Conservation (phyloP, 495 filamentous ascomycete species). For the Xylaria venustula region DNA sequence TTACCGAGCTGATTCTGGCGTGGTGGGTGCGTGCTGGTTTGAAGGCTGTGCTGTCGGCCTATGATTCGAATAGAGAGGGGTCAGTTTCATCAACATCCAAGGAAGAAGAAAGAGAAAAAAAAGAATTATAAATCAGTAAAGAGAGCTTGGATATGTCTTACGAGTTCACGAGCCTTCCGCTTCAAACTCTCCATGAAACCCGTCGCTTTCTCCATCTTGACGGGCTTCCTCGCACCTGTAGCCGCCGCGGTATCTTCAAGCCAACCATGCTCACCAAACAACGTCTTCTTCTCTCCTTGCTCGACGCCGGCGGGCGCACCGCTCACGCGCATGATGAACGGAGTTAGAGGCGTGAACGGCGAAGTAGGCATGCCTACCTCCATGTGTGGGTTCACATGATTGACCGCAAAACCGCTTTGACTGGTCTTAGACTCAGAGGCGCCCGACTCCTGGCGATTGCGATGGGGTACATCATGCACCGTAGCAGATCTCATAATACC, state of each 20-base stretch:
- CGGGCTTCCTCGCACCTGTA: slow-evolving; percentile 14
- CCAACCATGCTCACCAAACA: slow-evolving; percentile 49
- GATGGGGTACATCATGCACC: background rate
- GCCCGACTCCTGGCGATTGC: background rate
- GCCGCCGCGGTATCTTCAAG: slow-evolving; percentile 40
- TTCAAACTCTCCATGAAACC: slow-evolving; percentile 38
- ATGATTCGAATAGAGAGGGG: background rate
- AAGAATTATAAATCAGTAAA: no score
- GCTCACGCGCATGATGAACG: slow-evolving; percentile 15
- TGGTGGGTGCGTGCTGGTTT: slow-evolving; percentile 15
- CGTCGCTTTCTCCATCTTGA: slow-evolving; percentile 20
- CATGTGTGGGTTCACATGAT: background rate
- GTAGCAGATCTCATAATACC: background rate
- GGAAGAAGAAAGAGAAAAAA: no score
- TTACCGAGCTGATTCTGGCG: slow-evolving; percentile 11
- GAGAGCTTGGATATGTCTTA: no score
- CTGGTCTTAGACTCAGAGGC: background rate
- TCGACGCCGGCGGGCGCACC: slow-evolving; percentile 1
- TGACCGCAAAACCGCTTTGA: background rate
- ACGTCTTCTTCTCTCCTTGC: slow-evolving; percentile 30
- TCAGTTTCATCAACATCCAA: slow-evolving; percentile 14
- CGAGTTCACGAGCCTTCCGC: slow-evolving; percentile 44
- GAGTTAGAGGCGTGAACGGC: slow-evolving; percentile 26
- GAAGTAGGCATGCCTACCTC: background rate
- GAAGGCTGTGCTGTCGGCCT: slow-evolving; percentile 31